phyloP scores from a whole-genome alignment of 2,329 filamentous ascomycete genomes.

The Penicillium italicum region DNA sequence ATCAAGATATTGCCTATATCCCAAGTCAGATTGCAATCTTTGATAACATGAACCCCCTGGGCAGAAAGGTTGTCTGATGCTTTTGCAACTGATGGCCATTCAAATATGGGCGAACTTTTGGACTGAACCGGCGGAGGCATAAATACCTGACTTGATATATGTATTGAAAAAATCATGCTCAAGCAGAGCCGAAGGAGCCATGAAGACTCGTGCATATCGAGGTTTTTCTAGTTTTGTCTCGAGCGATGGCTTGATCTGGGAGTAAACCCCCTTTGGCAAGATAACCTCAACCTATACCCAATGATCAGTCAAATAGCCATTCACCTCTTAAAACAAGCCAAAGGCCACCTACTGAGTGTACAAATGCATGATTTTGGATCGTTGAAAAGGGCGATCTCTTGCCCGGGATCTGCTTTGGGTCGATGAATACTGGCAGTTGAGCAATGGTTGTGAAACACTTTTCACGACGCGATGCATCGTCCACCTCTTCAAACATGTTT shows the following conservation, averaged over 20 bases:
- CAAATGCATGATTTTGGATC: slow-evolving; percentile 62
- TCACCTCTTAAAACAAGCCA: background rate
- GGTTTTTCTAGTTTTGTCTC: slow-evolving; percentile 38
- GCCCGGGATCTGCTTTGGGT: slow-evolving; percentile 64
- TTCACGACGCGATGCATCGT: slow-evolving; percentile 37
- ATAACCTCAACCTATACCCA: slow-evolving; percentile 60
- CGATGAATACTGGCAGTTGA: slow-evolving; percentile 62
- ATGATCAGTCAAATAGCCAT: slow-evolving; percentile 1
- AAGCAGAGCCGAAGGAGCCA: slow-evolving; percentile 69
- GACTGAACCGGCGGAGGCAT: background rate
- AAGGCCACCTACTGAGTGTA: slow-evolving; percentile 57
- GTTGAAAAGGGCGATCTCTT: slow-evolving; percentile 75
- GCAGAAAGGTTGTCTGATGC: background rate
- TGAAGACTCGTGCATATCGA: slow-evolving; percentile 65
- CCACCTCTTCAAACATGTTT: slow-evolving; percentile 45
- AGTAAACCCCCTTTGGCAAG: slow-evolving; percentile 62
- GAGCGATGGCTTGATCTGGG: slow-evolving; percentile 54
- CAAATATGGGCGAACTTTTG: background rate
- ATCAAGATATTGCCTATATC: slow-evolving; percentile 69
- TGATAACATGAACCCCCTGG: background rate
- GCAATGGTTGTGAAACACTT: slow-evolving; percentile 75
- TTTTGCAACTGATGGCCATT: background rate
- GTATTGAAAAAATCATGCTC: slow-evolving; percentile 73
- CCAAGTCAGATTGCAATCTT: background rate
- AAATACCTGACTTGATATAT: slow-evolving; percentile 73